Conservation (phyloP, 1,139 yeast genomes). For the Suhomyces chickasaworum region DNA sequence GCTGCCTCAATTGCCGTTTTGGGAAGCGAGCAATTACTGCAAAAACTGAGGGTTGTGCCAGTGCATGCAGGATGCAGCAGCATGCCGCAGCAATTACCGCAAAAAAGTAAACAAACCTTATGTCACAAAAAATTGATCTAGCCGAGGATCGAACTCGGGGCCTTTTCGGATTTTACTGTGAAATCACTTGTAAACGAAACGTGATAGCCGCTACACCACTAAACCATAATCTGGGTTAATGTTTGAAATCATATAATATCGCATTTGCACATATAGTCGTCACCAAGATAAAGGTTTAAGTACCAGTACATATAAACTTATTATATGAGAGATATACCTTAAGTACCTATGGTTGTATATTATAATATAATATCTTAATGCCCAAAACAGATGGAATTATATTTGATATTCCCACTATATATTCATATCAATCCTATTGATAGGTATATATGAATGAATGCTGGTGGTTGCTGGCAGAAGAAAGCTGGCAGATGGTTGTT, state of each 20-base stretch:
- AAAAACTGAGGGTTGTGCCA: slow-evolving; percentile 3
- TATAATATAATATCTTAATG: no score
- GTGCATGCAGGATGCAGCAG: slow-evolving; percentile 2
- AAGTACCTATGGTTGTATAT: no score
- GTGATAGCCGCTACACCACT: slow-evolving; percentile 29
- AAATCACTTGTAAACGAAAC: slow-evolving; percentile 25
- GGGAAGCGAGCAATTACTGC: slow-evolving; percentile 11
- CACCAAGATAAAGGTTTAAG: no score
- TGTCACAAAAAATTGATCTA: slow-evolving; percentile 18
- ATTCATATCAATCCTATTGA: no score
- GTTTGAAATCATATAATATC: not conserved
- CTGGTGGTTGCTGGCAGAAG: no score
- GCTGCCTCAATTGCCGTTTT: not conserved
- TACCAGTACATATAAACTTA: no score
- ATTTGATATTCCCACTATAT: no score
- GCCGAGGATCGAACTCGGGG: slow-evolving; percentile 29
- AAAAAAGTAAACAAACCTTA: slow-evolving; percentile 3
- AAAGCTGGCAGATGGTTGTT: no score
- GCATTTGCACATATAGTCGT: no score
- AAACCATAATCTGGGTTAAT: slow-evolving; percentile 13
- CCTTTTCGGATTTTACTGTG: slow-evolving; percentile 27
- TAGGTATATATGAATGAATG: no score
- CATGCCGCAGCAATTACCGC: slow-evolving; percentile 9
- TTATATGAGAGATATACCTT: no score
- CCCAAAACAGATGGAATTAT: no score